A percentile compares a stretch with the other conserved stretches of the same genome.
Conservation (phyloP, 352 stramenopile genomes). For the Aphanomyces astaci region DNA sequence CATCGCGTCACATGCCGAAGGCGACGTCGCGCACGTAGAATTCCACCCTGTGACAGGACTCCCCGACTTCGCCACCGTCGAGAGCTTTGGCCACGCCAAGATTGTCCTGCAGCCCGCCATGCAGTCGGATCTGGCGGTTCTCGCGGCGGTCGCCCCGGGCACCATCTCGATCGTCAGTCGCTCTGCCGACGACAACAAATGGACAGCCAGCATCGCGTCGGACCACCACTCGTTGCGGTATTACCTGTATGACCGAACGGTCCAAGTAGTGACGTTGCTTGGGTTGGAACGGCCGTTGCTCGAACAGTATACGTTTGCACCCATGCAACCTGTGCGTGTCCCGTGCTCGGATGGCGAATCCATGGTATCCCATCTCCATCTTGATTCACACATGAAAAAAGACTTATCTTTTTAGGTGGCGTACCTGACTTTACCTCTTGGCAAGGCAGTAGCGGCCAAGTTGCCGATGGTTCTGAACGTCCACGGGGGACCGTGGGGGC, state of each 20-base stretch:
- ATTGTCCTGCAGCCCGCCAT: slow-evolving; percentile 31
- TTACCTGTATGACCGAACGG: slow-evolving; percentile 36
- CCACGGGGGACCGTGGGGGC: slow-evolving; percentile 37
- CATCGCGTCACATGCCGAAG: slow-evolving; percentile 28
- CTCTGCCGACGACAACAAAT: slow-evolving; percentile 46
- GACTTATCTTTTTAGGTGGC: slow-evolving; percentile 5
- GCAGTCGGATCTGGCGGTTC: slow-evolving; percentile 28
- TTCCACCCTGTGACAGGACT: slow-evolving; percentile 29
- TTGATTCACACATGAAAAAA: neutral
- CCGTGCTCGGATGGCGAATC: slow-evolving; percentile 37
- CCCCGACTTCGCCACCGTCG: slow-evolving; percentile 30
- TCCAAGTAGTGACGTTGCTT: slow-evolving; percentile 29
- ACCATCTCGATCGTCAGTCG: slow-evolving; percentile 31
- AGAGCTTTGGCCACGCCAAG: slow-evolving; percentile 34
- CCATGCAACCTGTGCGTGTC: slow-evolving; percentile 35
- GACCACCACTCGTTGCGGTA: slow-evolving; percentile 47
- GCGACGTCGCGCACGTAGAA: slow-evolving; percentile 28
- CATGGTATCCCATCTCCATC: slow-evolving; percentile 26
- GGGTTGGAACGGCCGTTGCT: slow-evolving; percentile 35
- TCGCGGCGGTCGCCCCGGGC: slow-evolving; percentile 24
- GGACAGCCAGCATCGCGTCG: slow-evolving; percentile 49
- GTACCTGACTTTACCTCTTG: slow-evolving; percentile 37
- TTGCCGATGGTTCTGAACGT: slow-evolving; percentile 37
- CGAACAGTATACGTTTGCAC: slow-evolving; percentile 32
- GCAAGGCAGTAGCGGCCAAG: slow-evolving; percentile 26